Evolutionary conservation across 2,329 filamentous ascomycete species (phyloP), one percentile per base, ranked within the genome.

Genomic region (Dothistroma septosporum): DNA sequence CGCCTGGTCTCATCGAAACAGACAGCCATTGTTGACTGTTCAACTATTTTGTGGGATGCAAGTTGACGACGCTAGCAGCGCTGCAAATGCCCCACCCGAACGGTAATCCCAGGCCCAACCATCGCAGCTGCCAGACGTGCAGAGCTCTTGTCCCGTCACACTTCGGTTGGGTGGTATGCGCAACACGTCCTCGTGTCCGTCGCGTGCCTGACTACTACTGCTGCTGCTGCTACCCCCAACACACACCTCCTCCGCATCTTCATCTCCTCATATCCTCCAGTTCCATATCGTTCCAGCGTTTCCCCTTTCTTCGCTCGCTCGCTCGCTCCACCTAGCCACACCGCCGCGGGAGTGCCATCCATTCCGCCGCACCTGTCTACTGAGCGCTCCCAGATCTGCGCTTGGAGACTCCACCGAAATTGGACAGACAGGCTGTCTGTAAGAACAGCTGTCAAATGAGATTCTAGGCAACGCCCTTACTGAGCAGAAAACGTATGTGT

Each of bases 401-500:
- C 41, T 19, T 12, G 24, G 19, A 50, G 19, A 55, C 53, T 24
- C 47, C 19, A 22, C 53, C 22, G 53, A n/a, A 47, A 55, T 47
- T 32, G 53, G 52, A 54, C 41, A 28, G 12, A 28, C 10, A 21
- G n/a, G 19, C 8, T 28, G 14, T 55, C 24, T 9, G 53, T 19
- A 47, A 55, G 56, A 55, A 35, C 58, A 55, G 56, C 59, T 44
- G 61, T 57, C 61, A 59, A 57, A 61, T 57, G 61, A 60, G 52
- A 61, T 58, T 63, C 56, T 54, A 60, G 58, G 41, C 59, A 52
- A 21, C 52, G 37, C 59, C 49, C 33, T 49, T 54, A 57, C 54
- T 55, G 58, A 49, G 49, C 53, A 60, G 28, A 55, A 55, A 60
- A 62, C 61, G 61, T 62, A 54, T 59, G 61, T 62, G 59, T 28